Conservation (phyloP, 2,329 filamentous ascomycete species). For the Bipolaris cookei region DNA sequence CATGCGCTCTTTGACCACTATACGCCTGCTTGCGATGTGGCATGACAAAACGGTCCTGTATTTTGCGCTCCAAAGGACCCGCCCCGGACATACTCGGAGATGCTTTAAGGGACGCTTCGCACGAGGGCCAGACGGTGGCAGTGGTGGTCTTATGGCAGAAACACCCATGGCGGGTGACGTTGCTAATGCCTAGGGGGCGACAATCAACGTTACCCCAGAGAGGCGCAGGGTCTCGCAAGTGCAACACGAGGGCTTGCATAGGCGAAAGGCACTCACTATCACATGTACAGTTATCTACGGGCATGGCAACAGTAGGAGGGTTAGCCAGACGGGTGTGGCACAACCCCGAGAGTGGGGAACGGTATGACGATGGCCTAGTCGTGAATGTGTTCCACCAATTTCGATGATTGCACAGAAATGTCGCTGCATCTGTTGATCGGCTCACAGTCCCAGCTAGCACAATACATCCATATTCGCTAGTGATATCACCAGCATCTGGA, state of each 20-base stretch:
- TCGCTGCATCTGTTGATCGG: background rate
- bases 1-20: background rate
- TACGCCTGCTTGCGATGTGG: background rate
- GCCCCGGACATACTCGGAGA: background rate
- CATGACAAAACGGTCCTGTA: background rate
- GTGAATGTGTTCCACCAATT: background rate
- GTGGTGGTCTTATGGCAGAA: background rate
- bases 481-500: background rate
- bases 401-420: background rate
- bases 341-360: conserved; percentile 9
- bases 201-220: background rate
- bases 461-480: background rate
- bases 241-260: conserved; percentile 4
- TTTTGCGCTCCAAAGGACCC: background rate
- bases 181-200: background rate
- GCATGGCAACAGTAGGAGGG: conserved; percentile 7
- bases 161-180: background rate
- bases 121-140: background rate
- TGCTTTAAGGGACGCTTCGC: background rate
- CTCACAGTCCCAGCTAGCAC: background rate
- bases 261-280: too few species aligned
- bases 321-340: conserved; percentile 7
- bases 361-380: background rate
- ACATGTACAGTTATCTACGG: conserved; percentile 2
- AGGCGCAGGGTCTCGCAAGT: background rate